A percentile compares a stretch with the other conserved stretches of the same genome.
Evolutionary conservation across 2,329 filamentous ascomycete genomes (phyloP).

Genomic region (Hortaea sp.): DNA sequence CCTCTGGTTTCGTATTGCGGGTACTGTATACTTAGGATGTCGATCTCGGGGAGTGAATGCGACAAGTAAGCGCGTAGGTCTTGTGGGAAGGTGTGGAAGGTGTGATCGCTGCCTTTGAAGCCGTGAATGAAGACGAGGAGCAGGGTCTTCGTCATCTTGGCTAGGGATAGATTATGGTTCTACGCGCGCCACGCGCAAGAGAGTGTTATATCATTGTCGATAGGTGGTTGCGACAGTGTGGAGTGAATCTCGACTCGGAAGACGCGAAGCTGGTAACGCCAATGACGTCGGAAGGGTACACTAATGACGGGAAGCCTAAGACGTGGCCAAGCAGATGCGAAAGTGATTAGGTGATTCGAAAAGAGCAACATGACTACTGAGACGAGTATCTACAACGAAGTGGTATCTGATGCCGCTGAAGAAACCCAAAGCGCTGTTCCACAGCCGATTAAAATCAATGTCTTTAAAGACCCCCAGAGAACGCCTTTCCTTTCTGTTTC

Average conservation of each 20-base stretch:
- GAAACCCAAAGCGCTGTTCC: slow-evolving; percentile 25
- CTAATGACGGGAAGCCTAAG: not conserved
- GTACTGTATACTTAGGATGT: slow-evolving; percentile 61
- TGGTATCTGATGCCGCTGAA: slow-evolving; percentile 1
- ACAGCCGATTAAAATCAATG: slow-evolving; percentile 4
- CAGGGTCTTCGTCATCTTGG: slow-evolving; percentile 56
- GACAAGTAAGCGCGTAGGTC: slow-evolving; percentile 57
- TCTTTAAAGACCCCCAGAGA: too few species aligned
- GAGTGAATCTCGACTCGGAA: not conserved
- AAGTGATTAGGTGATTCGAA: not conserved
- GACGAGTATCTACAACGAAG: slow-evolving; percentile 1
- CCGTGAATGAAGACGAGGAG: slow-evolving; percentile 79
- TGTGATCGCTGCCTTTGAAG: slow-evolving; percentile 76
- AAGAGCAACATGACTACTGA: not conserved
- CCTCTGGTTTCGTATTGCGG: slow-evolving; percentile 75
- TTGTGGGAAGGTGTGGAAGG: slow-evolving; percentile 66
- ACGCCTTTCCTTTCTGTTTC: not conserved
- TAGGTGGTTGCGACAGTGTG: not conserved
- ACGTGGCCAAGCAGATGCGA: not conserved
- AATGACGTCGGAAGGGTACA: not conserved
- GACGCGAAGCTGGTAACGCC: not conserved
- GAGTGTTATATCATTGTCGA: not conserved
- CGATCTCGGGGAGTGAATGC: slow-evolving; percentile 56
- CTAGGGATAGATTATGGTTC: not conserved
- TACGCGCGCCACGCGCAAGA: slow-evolving; percentile 1